Percentiles rank a stretch among this genome's conserved stretches.
These are phyloP conservation scores for Mucor irregularis DNA, from an alignment of 371 early-diverging fungal species.

Conservation along the genomic window DNA sequence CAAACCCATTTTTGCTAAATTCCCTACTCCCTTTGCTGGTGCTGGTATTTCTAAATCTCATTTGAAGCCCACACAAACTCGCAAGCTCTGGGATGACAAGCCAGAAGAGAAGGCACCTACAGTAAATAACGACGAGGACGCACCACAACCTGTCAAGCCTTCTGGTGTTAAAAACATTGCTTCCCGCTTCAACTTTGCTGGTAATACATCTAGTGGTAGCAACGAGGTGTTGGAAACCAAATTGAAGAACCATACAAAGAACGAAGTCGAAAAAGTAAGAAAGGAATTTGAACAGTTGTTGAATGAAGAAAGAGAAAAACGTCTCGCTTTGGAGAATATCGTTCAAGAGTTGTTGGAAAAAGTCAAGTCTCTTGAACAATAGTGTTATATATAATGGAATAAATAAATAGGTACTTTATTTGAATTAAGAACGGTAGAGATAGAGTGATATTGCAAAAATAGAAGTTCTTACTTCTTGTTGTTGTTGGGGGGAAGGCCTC, in stretches of 20 bases:
- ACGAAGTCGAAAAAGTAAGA: slow-evolving; percentile 56
- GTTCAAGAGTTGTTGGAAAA: slow-evolving; percentile 43
- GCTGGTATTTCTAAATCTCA: slow-evolving; percentile 40
- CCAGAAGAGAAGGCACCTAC: slow-evolving; percentile 25
- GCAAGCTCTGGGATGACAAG: slow-evolving; percentile 44
- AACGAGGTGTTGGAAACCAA: slow-evolving; percentile 61
- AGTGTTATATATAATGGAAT: neutral
- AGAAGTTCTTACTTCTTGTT: no score
- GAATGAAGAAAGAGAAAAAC: slow-evolving; percentile 53
- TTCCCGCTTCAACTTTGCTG: slow-evolving; percentile 55
- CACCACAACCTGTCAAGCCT: slow-evolving; percentile 37
- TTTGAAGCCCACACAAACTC: slow-evolving; percentile 40
- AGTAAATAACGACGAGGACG: slow-evolving; percentile 13
- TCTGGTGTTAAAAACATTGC: slow-evolving; percentile 55
- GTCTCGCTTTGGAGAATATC: slow-evolving; percentile 46
- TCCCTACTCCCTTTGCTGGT: slow-evolving; percentile 64
- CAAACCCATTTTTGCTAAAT: slow-evolving; percentile 67
- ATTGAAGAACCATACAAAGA: slow-evolving; percentile 58
- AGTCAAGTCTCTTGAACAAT: slow-evolving; percentile 33
- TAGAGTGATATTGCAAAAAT: no score
- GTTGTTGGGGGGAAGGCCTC: slow-evolving; percentile 12
- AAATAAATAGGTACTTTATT: neutral
- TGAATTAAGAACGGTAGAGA: neutral
- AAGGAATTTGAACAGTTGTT: slow-evolving; percentile 48
- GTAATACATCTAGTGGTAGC: slow-evolving; percentile 42